Conservation (phyloP, 116 monocot genomes). For the Iris pallida region DNA sequence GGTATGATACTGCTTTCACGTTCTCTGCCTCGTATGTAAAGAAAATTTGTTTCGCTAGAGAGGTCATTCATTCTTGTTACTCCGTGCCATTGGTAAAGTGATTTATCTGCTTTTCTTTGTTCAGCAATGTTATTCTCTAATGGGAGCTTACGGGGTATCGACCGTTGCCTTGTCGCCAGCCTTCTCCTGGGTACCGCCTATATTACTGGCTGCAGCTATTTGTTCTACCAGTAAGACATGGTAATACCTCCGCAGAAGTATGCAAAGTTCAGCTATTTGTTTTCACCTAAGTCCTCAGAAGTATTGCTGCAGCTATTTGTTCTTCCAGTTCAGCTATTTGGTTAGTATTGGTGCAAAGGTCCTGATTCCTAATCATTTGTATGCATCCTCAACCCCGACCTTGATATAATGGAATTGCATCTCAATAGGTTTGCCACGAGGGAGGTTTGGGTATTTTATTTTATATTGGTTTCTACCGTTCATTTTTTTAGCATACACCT, state of each 20-base stretch:
- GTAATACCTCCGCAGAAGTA: neutral
- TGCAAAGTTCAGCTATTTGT: too few relatives aligned
- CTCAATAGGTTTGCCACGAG: too few relatives aligned
- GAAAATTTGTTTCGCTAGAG: neutral
- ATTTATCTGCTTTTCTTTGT: neutral
- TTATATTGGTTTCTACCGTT: too few relatives aligned
- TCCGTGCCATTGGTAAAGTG: neutral
- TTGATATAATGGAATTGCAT: too few relatives aligned
- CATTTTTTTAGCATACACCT: too few relatives aligned
- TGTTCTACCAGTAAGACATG: constrained; percentile 25
- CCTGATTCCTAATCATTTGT: too few relatives aligned
- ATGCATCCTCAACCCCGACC: too few relatives aligned
- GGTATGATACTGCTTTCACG: constrained; percentile 24
- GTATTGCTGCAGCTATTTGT: too few relatives aligned
- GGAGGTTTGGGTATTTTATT: too few relatives aligned
- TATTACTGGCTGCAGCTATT: constrained; percentile 45
- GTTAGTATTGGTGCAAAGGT: too few relatives aligned
- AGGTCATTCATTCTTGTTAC: neutral
- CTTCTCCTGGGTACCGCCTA: constrained; percentile 46
- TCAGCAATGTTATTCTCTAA: constrained; percentile 15
- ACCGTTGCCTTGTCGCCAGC: constrained; percentile 54
- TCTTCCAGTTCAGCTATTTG: too few relatives aligned
- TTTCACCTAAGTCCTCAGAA: too few relatives aligned
- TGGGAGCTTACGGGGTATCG: constrained; percentile 47
- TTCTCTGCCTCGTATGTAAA: neutral